Evolutionary conservation across 306 rosid genomes (phyloP), one percentile per base, ranked within the genome.

Genomic region (Cicer yamashitae): DNA sequence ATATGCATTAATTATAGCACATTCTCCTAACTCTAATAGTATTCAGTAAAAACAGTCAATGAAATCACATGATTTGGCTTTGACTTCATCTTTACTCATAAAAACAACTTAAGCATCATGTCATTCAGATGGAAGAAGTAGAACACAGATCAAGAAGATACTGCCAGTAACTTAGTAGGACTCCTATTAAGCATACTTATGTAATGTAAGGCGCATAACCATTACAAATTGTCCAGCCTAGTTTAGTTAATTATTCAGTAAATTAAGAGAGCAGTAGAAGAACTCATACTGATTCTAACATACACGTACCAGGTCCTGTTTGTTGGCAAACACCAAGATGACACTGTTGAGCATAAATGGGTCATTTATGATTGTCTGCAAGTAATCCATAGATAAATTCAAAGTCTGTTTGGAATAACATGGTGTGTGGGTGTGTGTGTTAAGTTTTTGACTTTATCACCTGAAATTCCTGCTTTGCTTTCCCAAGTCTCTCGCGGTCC

Each of bases 331-430:
- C 81, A 96, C 97, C 91, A 96, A 84, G 83, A 96, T 96, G 86
- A 90, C 90, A 82, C 99, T 90, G 82, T 90, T 89, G 86, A 92
- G 97, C 99, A 96, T 96, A 83, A 96, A 96, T 6, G 99, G 99
- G 76, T 96, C 99, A 67, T 86, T 92, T 84, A 96, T 92, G 80
- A 96, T 90, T 62, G 92, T 88, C 98, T 96, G 97, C 89, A 90
- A 84, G 68, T 62, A 84, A 59, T 79, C 77, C 71, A 39, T 46
- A 22, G 54, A 76, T 78, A 11, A 73, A 70, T 69, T 79, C 52
- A 74, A 72, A 83, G 57, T 74, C 60, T 72, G 56, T 30, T 47
- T 67, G 75, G 66, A 62, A 50, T 57, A 67, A 67, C 62, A 77
- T 64, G 11, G 37, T 67, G 25, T 15, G 38, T 1, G 18, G 1